Base-by-base conservation (phyloP, 2,329 filamentous ascomycete genomes). In the Fusarium continuum region DNA sequence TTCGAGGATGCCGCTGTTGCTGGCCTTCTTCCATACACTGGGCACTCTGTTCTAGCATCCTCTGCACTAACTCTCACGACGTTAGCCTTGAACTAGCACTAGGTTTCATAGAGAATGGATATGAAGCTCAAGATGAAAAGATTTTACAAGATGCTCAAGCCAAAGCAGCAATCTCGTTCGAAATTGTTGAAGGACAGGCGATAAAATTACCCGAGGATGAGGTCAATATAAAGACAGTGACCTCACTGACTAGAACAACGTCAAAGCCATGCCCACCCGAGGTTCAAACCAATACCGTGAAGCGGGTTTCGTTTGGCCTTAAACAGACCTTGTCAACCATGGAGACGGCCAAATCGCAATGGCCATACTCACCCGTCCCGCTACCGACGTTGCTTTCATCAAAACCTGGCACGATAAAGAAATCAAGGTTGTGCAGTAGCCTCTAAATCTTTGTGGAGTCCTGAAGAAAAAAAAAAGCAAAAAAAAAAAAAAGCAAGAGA, bases 41-140 rank as follows among this genome's bases (percentile, higher is more conserved):
- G 19, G 64, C 48, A 1, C 26, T 68, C 1, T 49, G 32, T 6
- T 59, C 64, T 0, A 68, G 64, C 0, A 53, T 67, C 2, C 5
- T 47, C 1, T 67, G 64, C 3, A 22, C 1, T 2, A 38, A 61
- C 4, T 26, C 50, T 0, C 51, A 67, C 4, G 35, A 53, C 3
- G 25, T 67, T 0, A 67, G 45, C 13, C 39, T 63, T 0, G 54
- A 60, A 2, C 22, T 66, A 1, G 32, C 43, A 0, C 23, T 54
- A 0, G 25, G 31, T 1, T 39, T 50, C 0, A 53, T 62, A 0
- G 57, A 66, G 2, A 4, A 50, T 0, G 41, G 46, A 0, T 32
- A 45, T 20, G 49, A 41, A 6, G 11, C 0, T 1, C 38, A 48
- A 1, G 43, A 56, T 0, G 46, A 62, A 8, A 48, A 35, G 2